Conservation (phyloP, 1,284 basidiomycete species). For the Cutaneotrichosporon arboriforme region DNA sequence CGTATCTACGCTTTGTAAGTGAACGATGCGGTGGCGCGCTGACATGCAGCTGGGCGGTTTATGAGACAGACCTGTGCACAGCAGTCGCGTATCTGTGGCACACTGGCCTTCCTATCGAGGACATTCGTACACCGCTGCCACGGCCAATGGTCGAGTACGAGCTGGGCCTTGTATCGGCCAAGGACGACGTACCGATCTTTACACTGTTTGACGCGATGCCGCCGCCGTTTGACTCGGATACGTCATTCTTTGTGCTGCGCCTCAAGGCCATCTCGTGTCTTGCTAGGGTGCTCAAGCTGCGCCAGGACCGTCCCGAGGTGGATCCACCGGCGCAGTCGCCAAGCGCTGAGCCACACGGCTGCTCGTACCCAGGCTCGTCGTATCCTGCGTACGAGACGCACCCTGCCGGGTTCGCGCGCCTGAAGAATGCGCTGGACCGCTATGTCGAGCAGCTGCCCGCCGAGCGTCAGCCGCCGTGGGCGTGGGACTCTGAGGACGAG, state of each 20-base stretch:
- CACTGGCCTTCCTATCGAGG: conserved; percentile 24
- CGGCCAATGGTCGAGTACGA: conserved; percentile 27
- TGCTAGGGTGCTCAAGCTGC: conserved; percentile 17
- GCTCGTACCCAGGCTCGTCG: conserved; percentile 16
- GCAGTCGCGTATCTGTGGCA: conserved; percentile 33
- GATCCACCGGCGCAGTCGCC: background rate
- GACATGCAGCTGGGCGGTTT: conserved; percentile 31
- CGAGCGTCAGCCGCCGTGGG: conserved; percentile 35
- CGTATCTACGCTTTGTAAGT: conserved; percentile 29
- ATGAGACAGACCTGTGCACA: conserved; percentile 29
- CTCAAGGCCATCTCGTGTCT: conserved; percentile 24
- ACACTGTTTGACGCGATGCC: conserved; percentile 12
- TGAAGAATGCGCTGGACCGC: conserved; percentile 17
- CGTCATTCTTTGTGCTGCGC: conserved; percentile 21
- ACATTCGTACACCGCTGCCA: conserved; percentile 33
- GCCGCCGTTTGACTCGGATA: conserved; percentile 7
- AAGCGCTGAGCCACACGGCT: background rate
- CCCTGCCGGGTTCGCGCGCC: conserved; percentile 12
- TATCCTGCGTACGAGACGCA: conserved; percentile 14
- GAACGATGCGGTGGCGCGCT: background rate
- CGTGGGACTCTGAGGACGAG: conserved; percentile 18
- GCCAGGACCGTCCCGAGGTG: conserved; percentile 19
- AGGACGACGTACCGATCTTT: conserved; percentile 21
- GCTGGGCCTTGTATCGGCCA: conserved; percentile 19
- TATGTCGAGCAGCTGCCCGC: conserved; percentile 19